phyloP scores from a whole-genome alignment of 73 alveolate species.

The Durusdinium trenchii region DNA sequence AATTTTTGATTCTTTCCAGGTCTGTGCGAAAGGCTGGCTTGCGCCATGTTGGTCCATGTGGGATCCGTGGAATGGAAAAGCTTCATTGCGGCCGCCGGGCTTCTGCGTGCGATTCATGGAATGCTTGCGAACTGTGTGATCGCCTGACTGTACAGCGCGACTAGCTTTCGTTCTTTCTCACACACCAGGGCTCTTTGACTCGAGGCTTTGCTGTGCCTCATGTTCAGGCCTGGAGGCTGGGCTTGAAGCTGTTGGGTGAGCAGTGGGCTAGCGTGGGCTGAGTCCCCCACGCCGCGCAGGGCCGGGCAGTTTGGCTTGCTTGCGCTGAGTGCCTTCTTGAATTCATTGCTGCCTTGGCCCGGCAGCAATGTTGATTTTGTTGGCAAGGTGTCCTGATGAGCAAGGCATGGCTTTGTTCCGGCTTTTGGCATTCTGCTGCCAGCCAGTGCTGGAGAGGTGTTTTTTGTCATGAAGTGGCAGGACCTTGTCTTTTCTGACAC shows the following conservation, averaged over 20 bases:
- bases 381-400: not conserved
- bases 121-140: not conserved
- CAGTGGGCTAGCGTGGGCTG: not conserved
- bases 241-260: slow-evolving; percentile 1
- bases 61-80: not conserved
- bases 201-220: not conserved
- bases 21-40: not conserved
- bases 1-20: not conserved
- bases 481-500: not conserved
- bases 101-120: not conserved
- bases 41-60: not conserved
- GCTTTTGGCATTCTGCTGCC: not conserved
- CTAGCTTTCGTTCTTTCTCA: not conserved
- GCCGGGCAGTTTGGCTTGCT: not conserved
- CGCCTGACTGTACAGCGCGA: not conserved
- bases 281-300: not conserved
- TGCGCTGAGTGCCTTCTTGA: not conserved
- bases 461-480: no score
- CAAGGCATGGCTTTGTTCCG: not conserved
- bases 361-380: not conserved
- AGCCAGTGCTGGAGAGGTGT: not conserved
- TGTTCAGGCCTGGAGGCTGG: not conserved
- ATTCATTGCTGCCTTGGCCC: not conserved
- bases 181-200: not conserved
- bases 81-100: not conserved